These are phyloP conservation scores for Globisporangium canariense DNA, from an alignment of 352 stramenopile species.

Conservation along the genomic window DNA sequence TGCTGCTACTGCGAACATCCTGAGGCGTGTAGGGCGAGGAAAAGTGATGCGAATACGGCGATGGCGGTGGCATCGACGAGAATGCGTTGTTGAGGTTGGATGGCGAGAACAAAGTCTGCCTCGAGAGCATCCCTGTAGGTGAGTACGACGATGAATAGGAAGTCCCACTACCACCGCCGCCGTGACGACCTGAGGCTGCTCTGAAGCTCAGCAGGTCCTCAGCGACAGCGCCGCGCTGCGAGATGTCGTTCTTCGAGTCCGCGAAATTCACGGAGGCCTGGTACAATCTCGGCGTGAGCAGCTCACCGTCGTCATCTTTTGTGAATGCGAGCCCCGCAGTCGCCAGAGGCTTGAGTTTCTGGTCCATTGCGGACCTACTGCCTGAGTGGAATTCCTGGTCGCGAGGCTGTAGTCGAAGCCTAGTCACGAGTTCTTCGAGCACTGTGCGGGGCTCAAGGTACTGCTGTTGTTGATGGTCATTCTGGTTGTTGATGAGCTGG, in stretches of 20 bases:
- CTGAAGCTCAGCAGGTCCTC: slow-evolving; percentile 8
- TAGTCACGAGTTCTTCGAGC: background rate
- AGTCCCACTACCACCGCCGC: background rate
- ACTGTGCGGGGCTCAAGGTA: background rate
- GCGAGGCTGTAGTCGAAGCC: slow-evolving; percentile 1
- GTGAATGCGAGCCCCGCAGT: slow-evolving; percentile 6
- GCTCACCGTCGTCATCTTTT: background rate
- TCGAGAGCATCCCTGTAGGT: background rate
- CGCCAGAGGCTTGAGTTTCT: slow-evolving; percentile 6
- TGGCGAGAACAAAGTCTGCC: background rate
- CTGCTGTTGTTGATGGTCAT: background rate
- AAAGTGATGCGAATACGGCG: slow-evolving; percentile 1
- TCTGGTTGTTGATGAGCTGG: slow-evolving; percentile 16
- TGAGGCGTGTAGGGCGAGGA: slow-evolving; percentile 2
- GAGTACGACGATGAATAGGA: background rate
- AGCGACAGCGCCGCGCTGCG: slow-evolving; percentile 3
- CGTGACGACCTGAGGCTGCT: slow-evolving; percentile 1
- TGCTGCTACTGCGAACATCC: background rate
- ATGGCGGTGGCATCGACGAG: background rate
- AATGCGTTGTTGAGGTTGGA: background rate
- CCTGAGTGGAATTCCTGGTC: background rate
- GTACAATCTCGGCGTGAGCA: background rate
- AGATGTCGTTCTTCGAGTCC: slow-evolving; percentile 3
- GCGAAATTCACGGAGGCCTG: background rate
- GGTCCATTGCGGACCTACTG: background rate